Evolutionary conservation across 1,139 yeast genomes (phyloP).

Genomic region (Scheffersomyces quercinus): DNA sequence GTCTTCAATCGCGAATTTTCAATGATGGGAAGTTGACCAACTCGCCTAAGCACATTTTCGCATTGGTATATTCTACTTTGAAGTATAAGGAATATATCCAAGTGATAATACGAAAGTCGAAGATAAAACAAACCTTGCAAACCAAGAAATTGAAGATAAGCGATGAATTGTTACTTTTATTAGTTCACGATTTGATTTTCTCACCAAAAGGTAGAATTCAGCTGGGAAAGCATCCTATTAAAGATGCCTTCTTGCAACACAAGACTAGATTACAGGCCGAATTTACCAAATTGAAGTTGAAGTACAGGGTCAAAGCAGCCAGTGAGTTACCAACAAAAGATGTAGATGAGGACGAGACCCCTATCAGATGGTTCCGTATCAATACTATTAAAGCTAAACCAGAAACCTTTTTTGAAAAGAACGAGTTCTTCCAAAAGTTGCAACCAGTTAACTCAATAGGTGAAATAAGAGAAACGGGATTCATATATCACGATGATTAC

Average conservation of each 20-base stretch:
- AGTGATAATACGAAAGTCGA: slow-evolving; percentile 64
- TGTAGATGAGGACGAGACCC: slow-evolving; percentile 60
- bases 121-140: slow-evolving; percentile 47
- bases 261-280: slow-evolving; percentile 84
- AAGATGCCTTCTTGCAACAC: slow-evolving; percentile 75
- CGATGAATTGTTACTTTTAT: slow-evolving; percentile 54
- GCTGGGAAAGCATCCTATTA: slow-evolving; percentile 84
- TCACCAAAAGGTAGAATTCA: slow-evolving; percentile 80
- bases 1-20: slow-evolving; percentile 70
- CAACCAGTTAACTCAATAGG: slow-evolving; percentile 45
- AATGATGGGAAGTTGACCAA: slow-evolving; percentile 38
- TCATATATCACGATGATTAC: slow-evolving; percentile 66
- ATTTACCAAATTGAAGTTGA: slow-evolving; percentile 71
- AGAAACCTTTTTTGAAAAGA: slow-evolving; percentile 42
- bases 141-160: slow-evolving; percentile 40
- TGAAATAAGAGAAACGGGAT: slow-evolving; percentile 51
- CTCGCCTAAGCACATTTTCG: slow-evolving; percentile 79
- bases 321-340: slow-evolving; percentile 36
- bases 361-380: slow-evolving; percentile 85
- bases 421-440: slow-evolving; percentile 44
- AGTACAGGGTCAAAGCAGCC: slow-evolving; percentile 51
- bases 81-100: slow-evolving; percentile 65
- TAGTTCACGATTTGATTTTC: slow-evolving; percentile 80
- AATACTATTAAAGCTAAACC: slow-evolving; percentile 56
- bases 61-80: slow-evolving; percentile 76